A percentile compares a stretch with the other conserved stretches of the same genome.
These are phyloP conservation scores for Ganoderma leucocontextum DNA, from an alignment of 1,284 basidiomycete species.

Conservation along the genomic window DNA sequence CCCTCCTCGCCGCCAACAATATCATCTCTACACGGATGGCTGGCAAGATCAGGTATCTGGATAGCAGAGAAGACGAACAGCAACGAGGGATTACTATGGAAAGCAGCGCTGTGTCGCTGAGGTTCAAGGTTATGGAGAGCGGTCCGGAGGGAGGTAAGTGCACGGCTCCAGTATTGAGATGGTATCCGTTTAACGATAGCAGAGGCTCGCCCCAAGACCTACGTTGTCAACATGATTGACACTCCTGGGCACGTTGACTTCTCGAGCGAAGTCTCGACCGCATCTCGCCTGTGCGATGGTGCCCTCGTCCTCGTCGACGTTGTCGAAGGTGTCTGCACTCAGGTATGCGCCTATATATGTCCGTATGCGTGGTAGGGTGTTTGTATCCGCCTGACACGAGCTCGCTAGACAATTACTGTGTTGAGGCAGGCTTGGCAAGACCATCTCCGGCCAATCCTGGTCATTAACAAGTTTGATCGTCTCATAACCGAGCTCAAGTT, in stretches of 20 bases:
- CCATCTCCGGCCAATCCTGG: conserved; percentile 88
- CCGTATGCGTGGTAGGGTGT: not conserved
- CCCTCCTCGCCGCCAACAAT: conserved; percentile 95
- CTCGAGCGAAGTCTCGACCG: conserved; percentile 95
- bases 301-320: conserved; percentile 97
- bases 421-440: conserved; percentile 96
- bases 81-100: conserved; percentile 99
- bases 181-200: conserved; percentile 37
- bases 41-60: conserved; percentile 95
- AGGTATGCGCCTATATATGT: conserved; percentile 59
- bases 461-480: conserved; percentile 98
- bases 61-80: conserved; percentile 97
- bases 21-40: conserved; percentile 97
- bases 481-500: conserved; percentile 95
- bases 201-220: conserved; percentile 68
- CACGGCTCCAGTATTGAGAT: conserved; percentile 32
- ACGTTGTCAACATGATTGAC: conserved; percentile 95
- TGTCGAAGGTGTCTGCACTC: conserved; percentile 98
- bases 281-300: conserved; percentile 94
- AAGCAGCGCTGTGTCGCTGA: conserved; percentile 90
- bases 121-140: conserved; percentile 79
- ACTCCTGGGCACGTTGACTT: conserved; percentile 99
- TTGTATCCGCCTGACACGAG: not conserved
- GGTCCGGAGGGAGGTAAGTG: conserved; percentile 52
- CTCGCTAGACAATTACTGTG: conserved; percentile 87